phyloP scores from a whole-genome alignment of 805 yeast species.

The Grigorovia humatica region DNA sequence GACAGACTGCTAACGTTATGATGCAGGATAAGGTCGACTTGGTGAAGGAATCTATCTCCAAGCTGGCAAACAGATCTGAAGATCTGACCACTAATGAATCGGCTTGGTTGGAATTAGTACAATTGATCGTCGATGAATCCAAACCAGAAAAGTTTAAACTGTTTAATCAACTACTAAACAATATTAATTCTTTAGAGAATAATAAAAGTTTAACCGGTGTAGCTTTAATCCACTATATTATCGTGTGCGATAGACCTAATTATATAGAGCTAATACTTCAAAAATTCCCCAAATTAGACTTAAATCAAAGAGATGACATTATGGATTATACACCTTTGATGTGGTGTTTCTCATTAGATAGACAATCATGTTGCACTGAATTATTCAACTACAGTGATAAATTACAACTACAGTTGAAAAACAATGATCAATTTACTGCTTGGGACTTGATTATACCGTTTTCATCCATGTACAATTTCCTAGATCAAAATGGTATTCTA shows the following conservation, averaged over 20 bases:
- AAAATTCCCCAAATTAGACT: slow-evolving; percentile 30
- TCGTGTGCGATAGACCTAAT: slow-evolving; percentile 41
- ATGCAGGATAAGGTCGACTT: background rate
- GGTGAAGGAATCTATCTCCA: background rate
- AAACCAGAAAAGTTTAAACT: slow-evolving; percentile 16
- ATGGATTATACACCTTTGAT: slow-evolving; percentile 59
- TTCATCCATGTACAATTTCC: slow-evolving; percentile 46
- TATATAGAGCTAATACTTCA: slow-evolving; percentile 39
- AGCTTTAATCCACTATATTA: slow-evolving; percentile 42
- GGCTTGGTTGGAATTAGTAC: slow-evolving; percentile 17
- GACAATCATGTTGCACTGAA: slow-evolving; percentile 42
- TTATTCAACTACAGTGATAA: slow-evolving; percentile 59
- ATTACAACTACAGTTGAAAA: slow-evolving; percentile 32
- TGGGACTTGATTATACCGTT: slow-evolving; percentile 47
- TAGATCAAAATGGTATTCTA: slow-evolving; percentile 41
- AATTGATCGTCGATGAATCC: slow-evolving; percentile 15
- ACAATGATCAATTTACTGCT: slow-evolving; percentile 31
- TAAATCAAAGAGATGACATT: slow-evolving; percentile 41
- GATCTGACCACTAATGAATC: background rate
- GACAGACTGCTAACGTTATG: slow-evolving; percentile 8
- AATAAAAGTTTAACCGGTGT: slow-evolving; percentile 30
- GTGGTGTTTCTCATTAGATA: slow-evolving; percentile 74
- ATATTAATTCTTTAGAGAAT: slow-evolving; percentile 12
- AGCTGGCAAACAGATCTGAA: background rate
- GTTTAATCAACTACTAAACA: slow-evolving; percentile 10